Conservation (phyloP, 192 early-diverging fungal species). For the Anaeromyces robustus region DNA sequence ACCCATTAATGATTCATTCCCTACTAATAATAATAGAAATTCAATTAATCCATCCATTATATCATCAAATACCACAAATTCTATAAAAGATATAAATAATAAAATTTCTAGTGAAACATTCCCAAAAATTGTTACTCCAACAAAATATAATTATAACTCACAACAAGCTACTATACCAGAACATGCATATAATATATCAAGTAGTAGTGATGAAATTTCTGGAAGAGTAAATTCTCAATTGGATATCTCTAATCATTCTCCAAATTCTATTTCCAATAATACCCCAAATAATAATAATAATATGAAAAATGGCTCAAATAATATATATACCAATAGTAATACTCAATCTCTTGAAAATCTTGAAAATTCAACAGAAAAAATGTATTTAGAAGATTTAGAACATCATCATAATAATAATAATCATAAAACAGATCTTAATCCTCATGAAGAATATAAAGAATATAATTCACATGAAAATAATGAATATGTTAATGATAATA, state of each 20-base stretch:
- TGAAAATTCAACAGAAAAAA: neutral
- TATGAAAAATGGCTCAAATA: no score
- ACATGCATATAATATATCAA: no score
- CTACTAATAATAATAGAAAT: neutral
- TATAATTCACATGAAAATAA: no score
- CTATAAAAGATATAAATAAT: neutral
- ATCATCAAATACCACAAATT: neutral
- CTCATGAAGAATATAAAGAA: no score
- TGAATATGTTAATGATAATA: no score
- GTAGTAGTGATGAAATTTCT: no score
- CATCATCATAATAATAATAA: neutral
- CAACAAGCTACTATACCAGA: no score
- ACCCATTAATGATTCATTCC: neutral
- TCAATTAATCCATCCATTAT: neutral
- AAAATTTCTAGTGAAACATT: neutral
- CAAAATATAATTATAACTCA: no score
- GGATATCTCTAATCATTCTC: no score
- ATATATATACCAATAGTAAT: neutral
- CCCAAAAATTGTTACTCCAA: no score
- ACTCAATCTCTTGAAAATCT: neutral
- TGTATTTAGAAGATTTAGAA: neutral
- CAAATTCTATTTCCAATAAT: neutral
- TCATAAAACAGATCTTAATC: no score
- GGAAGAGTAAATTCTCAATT: no score
- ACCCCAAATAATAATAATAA: neutral